Percentiles rank a stretch among this genome's conserved stretches.
Evolutionary conservation across 2,329 filamentous ascomycete species (phyloP).

Genomic region (Fusarium denticulatum): DNA sequence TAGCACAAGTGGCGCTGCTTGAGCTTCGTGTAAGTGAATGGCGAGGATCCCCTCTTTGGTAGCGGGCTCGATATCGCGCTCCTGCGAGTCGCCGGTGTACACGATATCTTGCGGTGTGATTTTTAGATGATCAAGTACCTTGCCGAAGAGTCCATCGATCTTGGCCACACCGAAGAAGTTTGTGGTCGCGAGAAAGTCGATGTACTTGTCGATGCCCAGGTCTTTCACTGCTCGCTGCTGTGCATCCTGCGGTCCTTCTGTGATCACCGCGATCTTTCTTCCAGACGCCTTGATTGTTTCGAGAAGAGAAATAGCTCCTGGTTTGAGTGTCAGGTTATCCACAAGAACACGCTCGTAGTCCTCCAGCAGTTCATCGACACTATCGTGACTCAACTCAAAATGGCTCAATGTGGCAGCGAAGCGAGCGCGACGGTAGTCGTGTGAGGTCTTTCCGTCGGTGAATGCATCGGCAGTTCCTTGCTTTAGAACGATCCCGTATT

Average conservation of each 20-base stretch:
- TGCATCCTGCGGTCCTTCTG: conserved; percentile 59
- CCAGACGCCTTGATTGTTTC: conserved; percentile 45
- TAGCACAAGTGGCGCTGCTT: neutral
- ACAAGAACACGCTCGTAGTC: conserved; percentile 47
- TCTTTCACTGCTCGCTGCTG: conserved; percentile 53
- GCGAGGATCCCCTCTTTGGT: conserved; percentile 41
- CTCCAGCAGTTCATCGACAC: conserved; percentile 34
- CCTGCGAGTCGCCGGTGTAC: conserved; percentile 45
- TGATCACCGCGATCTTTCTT: conserved; percentile 56
- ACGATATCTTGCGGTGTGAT: conserved; percentile 42
- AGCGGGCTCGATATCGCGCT: conserved; percentile 45
- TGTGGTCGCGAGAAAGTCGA: conserved; percentile 48
- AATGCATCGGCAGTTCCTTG: conserved; percentile 53
- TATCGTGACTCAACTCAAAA: conserved; percentile 33
- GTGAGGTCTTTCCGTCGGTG: conserved; percentile 55
- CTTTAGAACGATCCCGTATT: conserved; percentile 49
- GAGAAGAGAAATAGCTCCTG: conserved; percentile 50
- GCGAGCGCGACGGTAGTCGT: conserved; percentile 54
- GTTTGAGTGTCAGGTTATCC: conserved; percentile 48
- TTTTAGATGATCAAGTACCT: conserved; percentile 40
- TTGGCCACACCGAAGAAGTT: conserved; percentile 46
- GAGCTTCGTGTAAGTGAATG: conserved; percentile 40
- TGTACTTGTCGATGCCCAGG: conserved; percentile 36
- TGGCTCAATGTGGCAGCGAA: conserved; percentile 49
- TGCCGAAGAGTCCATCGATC: conserved; percentile 40